Base-by-base conservation (phyloP, 202 grass and related monocot species). In the Setaria viridis region DNA sequence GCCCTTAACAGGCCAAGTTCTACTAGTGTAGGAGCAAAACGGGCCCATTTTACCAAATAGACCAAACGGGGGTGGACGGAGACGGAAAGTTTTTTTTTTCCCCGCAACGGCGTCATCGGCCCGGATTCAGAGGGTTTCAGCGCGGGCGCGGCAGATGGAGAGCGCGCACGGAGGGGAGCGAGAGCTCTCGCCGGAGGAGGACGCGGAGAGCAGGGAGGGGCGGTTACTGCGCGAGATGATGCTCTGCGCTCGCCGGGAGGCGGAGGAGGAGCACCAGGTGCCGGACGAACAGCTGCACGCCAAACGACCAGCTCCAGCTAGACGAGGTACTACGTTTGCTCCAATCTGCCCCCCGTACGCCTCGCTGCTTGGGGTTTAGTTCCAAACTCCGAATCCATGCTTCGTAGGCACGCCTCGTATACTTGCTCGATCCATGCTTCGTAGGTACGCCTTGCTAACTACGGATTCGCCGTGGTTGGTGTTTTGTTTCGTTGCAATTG, bases 221-320 rank as follows among this genome's bases (percentile, higher is more conserved):
- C 59, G 33, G 11, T 51, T 39, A 32, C 77, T 87, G 69, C 69
- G 19, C 11, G 77, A 58, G 48, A 80, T 65, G 47, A 7, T 59
- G 76, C 70, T 87, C 17, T n/a, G 69, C 58, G 48, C 62, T 74
- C 25, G 9, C 15, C 53, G 65, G 51, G 79, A 77, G 9, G 49
- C 49, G 13, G 79, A n/a, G 9, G 72, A 76, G 32, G 63, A 70
- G 4, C 53, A 33, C 63, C 72, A 77, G 47, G 33, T 87, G 30
- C 25, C 79, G 79, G 79, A 70, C 1, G 86, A 87, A 45, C 79
- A 71, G 72, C 64, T 77, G 64, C 79, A 6, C 79, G 60, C 72
- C 86, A 87, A 87, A 87, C 43, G 72, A 77, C 72, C 79, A 77
- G 54, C 70, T 77, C 62, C 85, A 87, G 63, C 63, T 62, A 70